These are phyloP conservation scores for Gnetum montanum DNA, from an alignment of 75 land plant species.

Conservation along the genomic window DNA sequence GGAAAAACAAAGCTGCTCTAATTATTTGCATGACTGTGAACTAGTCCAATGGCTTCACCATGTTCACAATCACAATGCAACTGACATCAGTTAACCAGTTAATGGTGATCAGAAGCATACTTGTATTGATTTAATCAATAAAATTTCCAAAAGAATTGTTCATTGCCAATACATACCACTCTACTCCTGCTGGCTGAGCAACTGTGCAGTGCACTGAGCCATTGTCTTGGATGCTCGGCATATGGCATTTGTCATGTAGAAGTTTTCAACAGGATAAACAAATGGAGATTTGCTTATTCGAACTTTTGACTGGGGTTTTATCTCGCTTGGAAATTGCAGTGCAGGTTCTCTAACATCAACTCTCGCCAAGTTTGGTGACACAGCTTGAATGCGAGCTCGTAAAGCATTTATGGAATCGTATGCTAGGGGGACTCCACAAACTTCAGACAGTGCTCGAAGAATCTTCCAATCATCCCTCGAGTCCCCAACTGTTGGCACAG, in stretches of 20 bases:
- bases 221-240: constrained; percentile 89
- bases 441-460: constrained; percentile 84
- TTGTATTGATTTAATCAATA: too few species aligned
- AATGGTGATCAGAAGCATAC: too few species aligned
- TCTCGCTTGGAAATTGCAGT: constrained; percentile 16
- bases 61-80: too few species aligned
- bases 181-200: constrained; percentile 7
- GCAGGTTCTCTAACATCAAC: constrained; percentile 77
- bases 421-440: constrained; percentile 62
- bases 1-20: too few species aligned
- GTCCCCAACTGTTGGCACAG: constrained; percentile 97
- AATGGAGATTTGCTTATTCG: constrained; percentile 38
- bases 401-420: constrained; percentile 60
- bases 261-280: constrained; percentile 52
- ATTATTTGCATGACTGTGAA: too few species aligned
- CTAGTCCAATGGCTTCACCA: too few species aligned
- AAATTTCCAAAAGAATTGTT: too few species aligned
- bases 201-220: constrained; percentile 89
- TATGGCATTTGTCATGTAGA: constrained; percentile 94
- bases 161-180: too few species aligned
- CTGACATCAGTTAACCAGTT: too few species aligned
- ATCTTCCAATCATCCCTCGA: constrained; percentile 99
- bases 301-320: constrained; percentile 37
- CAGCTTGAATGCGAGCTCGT: constrained; percentile 65
- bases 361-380: constrained; percentile 77